phyloP scores from a whole-genome alignment of 1,139 yeast genomes.

The Suzukiozyma palmioleophila region DNA sequence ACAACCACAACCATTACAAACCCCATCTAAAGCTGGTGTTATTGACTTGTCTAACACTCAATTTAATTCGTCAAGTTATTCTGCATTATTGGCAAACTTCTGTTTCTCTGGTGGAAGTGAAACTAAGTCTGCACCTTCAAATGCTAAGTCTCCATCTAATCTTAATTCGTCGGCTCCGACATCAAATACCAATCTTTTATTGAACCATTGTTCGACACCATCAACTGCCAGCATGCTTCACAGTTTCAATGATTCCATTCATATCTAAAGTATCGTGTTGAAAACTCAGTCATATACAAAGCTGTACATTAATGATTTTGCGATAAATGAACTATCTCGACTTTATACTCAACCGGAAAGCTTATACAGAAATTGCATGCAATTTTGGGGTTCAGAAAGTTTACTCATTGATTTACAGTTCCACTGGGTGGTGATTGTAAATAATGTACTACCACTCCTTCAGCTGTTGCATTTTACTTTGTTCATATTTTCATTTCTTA shows the following conservation, averaged over 20 bases:
- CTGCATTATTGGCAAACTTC: conserved; percentile 28
- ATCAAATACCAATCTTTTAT: not conserved
- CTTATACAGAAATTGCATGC: too few species aligned
- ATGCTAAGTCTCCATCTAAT: conserved; percentile 1
- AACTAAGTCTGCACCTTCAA: conserved; percentile 5
- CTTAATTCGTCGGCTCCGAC: not conserved
- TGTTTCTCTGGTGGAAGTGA: conserved; percentile 26
- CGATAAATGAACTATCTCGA: not conserved
- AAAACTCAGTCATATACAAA: too few species aligned
- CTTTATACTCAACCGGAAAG: not conserved
- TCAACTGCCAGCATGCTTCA: conserved; percentile 20
- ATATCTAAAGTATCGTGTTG: conserved; percentile 13
- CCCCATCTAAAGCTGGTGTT: not conserved
- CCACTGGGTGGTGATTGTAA: conserved; percentile 1
- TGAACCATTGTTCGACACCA: conserved; percentile 3
- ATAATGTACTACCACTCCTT: not conserved
- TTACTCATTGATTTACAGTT: not conserved
- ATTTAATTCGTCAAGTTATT: conserved; percentile 24
- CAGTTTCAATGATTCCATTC: conserved; percentile 31
- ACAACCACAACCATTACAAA: not conserved
- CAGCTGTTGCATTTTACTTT: not conserved
- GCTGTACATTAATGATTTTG: conserved; percentile 6
- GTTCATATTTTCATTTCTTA: conserved; percentile 1
- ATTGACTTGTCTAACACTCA: conserved; percentile 5
- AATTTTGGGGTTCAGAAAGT: not conserved